These are phyloP conservation scores for Geotrichum ghanense DNA, from an alignment of 805 yeast genomes.

Conservation along the genomic window DNA sequence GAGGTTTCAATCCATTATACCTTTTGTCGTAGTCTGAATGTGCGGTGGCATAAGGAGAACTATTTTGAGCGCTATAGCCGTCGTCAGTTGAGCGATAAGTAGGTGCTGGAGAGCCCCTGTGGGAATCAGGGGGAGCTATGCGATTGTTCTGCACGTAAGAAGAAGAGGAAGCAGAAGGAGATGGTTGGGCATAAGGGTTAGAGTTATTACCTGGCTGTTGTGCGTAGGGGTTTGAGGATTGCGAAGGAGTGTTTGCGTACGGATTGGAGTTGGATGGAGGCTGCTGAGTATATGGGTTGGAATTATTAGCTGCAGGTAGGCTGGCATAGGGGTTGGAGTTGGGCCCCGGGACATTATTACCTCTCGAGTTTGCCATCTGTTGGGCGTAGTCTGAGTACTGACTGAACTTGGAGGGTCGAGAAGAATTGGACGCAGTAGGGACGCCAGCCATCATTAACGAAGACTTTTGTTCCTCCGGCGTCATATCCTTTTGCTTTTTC, in stretches of 20 bases:
- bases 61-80: background rate
- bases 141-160: background rate
- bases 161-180: background rate
- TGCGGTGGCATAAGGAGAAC: constrained; percentile 15
- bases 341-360: constrained; percentile 11
- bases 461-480: constrained; percentile 35
- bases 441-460: constrained; percentile 33
- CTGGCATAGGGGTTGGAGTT: constrained; percentile 14
- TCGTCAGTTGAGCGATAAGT: background rate
- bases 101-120: constrained; percentile 2
- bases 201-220: constrained; percentile 1
- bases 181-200: constrained; percentile 2
- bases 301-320: constrained; percentile 5
- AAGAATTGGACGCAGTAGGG: constrained; percentile 27
- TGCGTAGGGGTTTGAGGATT: constrained; percentile 3
- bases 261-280: constrained; percentile 8
- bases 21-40: constrained; percentile 11
- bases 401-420: constrained; percentile 37
- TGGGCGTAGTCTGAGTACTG: constrained; percentile 40
- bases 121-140: background rate
- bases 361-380: constrained; percentile 27
- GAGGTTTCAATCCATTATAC: constrained; percentile 2
- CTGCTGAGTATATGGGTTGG: constrained; percentile 5
- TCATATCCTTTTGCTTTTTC: constrained; percentile 36
- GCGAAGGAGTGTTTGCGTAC: constrained; percentile 8